Evolutionary conservation across 2,329 filamentous ascomycete species (phyloP).

Genomic region (Decorospora gaudefroyi): DNA sequence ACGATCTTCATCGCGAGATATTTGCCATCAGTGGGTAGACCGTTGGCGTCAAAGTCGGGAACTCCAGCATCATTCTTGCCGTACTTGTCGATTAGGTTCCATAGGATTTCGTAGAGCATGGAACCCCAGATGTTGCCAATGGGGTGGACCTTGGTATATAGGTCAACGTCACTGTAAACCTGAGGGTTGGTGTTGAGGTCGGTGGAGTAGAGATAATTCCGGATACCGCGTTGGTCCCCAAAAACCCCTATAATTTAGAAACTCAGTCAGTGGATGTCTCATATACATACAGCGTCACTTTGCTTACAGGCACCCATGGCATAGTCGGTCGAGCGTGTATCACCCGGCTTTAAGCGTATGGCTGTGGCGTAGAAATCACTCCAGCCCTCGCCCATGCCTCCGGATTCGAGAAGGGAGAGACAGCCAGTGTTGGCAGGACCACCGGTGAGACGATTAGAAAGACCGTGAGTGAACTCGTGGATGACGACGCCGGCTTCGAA

Average conservation of each 20-base stretch:
- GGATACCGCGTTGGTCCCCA: slow-evolving; percentile 54
- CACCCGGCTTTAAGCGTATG: slow-evolving; percentile 53
- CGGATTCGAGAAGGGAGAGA: slow-evolving; percentile 54
- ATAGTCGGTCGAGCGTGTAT: slow-evolving; percentile 56
- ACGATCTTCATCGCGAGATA: slow-evolving; percentile 60
- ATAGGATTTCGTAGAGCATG: slow-evolving; percentile 61
- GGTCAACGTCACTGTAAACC: slow-evolving; percentile 55
- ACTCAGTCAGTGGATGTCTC: no score
- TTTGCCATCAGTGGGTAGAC: slow-evolving; percentile 59
- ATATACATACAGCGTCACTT: no score
- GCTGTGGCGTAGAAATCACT: slow-evolving; percentile 61
- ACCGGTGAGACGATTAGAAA: slow-evolving; percentile 64
- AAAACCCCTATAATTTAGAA: no score
- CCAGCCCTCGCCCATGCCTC: slow-evolving; percentile 65
- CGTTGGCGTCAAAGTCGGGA: slow-evolving; percentile 52
- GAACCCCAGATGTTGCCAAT: slow-evolving; percentile 60
- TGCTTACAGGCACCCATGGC: slow-evolving; percentile 58
- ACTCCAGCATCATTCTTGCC: slow-evolving; percentile 54
- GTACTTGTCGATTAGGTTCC: slow-evolving; percentile 62
- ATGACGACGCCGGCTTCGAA: slow-evolving; percentile 65
- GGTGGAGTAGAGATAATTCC: slow-evolving; percentile 59
- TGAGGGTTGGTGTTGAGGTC: slow-evolving; percentile 56
- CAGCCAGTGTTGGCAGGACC: slow-evolving; percentile 60
- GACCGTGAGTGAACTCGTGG: slow-evolving; percentile 53
- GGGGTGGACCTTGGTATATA: slow-evolving; percentile 50